Evolutionary conservation across 805 yeast genomes (phyloP), one percentile per base, ranked within the genome.

Genomic region (Kodamaea neixiangensis): DNA sequence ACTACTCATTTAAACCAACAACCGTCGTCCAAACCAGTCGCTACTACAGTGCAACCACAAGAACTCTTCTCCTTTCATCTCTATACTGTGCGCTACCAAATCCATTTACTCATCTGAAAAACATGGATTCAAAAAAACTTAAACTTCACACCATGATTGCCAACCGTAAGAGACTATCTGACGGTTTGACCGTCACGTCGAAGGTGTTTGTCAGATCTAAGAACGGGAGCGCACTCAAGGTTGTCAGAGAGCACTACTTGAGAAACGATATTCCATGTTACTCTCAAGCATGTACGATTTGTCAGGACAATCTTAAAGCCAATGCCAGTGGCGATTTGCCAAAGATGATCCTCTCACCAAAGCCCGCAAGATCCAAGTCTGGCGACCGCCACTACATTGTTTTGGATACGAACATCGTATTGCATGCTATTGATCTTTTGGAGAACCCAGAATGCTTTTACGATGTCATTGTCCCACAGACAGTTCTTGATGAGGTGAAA

Each of bases 391-490:
- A 94, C 64, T 94, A 94, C 61, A 74, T 87, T 7, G 81, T 94
- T 0, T 66, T 92, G 7, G 99, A 94, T 66, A 90, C 98, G 2
- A 93, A 94, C 63, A 85, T 94, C 56, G 86, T 88, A 1, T 72
- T 94, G 54, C 87, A 85, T 63, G 93, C 96, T 5, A 93, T 94
- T 54, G 99, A 94, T 67, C 72, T 94, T 52, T 71, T 94, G 50
- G 99, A 94, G 67, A 85, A 83, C 60, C 76, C 77, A 17, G 77
- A 80, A 25, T 86, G 88, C 48, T 89, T 94, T 62, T 86, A 79
- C 61, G 98, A 94, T 68, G 97, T 92, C 14, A 86, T 94, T 50
- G 73, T 94, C n/a, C 97, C 98, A 1, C 99, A 94, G 66, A 87
- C 96, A 5, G 97, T 90, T 2, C 74, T 94, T 33, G 97, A 96